Percentiles rank a stretch among this genome's conserved stretches.
Conservation (phyloP, 345 rosid genomes). For the Gossypium mustelinum region DNA sequence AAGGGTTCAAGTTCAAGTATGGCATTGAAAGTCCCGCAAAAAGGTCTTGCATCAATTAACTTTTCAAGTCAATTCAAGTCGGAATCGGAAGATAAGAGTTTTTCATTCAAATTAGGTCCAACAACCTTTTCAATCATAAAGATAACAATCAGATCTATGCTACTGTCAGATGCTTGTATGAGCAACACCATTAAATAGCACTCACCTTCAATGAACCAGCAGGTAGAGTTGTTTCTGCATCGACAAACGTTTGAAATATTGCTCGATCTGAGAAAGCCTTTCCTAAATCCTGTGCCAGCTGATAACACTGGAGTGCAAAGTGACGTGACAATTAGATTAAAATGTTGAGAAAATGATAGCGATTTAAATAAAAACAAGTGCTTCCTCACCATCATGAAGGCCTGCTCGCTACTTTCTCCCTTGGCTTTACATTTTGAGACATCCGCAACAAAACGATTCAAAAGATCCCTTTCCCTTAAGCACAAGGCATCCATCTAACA, state of each 20-base stretch:
- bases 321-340: conserved; percentile 8
- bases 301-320: conserved; percentile 47
- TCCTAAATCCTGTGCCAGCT: conserved; percentile 83
- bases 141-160: neutral
- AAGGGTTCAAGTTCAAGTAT: too few species aligned
- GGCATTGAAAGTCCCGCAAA: too few species aligned
- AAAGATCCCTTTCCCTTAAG: conserved; percentile 81
- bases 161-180: neutral
- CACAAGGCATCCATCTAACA: conserved; percentile 60
- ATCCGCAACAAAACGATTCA: conserved; percentile 57
- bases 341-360: neutral
- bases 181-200: neutral
- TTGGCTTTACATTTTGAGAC: conserved; percentile 52
- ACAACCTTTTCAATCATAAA: too few species aligned
- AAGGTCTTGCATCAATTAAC: neutral
- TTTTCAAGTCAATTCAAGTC: neutral
- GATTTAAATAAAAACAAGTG: conserved; percentile 10
- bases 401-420: conserved; percentile 59
- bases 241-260: conserved; percentile 53
- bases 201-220: conserved; percentile 64
- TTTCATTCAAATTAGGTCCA: neutral
- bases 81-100: neutral
- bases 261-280: conserved; percentile 85
- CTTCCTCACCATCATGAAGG: conserved; percentile 51
- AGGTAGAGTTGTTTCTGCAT: conserved; percentile 49